phyloP scores from a whole-genome alignment of 75 land plant species.

The Pseudotsuga menziesii region DNA sequence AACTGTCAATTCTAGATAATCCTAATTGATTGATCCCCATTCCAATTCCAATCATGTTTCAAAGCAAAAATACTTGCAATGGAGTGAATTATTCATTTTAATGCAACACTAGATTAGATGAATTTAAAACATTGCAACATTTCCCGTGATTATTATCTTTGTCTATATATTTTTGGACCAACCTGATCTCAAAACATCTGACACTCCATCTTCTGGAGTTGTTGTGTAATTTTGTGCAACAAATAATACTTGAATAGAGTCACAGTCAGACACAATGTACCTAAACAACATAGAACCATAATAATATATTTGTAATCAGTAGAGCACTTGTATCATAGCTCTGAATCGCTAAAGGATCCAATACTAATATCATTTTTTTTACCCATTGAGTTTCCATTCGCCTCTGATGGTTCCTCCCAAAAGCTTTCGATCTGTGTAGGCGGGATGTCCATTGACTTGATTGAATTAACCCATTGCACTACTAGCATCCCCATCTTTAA shows the following conservation, averaged over 20 bases:
- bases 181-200: constrained; percentile 40
- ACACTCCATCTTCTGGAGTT: constrained; percentile 32
- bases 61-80: no score
- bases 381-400: constrained; percentile 80
- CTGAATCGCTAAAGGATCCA: constrained; percentile 33
- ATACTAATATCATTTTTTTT: constrained; percentile 56
- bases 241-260: constrained; percentile 51
- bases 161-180: no score
- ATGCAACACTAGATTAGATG: no score
- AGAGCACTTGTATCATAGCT: no score
- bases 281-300: no score
- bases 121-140: no score
- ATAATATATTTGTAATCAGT: background rate
- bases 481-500: constrained; percentile 54
- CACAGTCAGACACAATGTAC: constrained; percentile 82
- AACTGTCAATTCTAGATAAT: constrained; percentile 48
- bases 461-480: constrained; percentile 82
- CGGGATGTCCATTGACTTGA: constrained; percentile 61
- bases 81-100: no score
- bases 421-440: constrained; percentile 61
- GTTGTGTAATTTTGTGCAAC: constrained; percentile 21
- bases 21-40: constrained; percentile 29
- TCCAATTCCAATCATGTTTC: constrained; percentile 52
- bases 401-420: constrained; percentile 50
- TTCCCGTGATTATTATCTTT: no score